Base-by-base conservation (phyloP, 164 flowering plant genomes). In the Taxillus chinensis region DNA sequence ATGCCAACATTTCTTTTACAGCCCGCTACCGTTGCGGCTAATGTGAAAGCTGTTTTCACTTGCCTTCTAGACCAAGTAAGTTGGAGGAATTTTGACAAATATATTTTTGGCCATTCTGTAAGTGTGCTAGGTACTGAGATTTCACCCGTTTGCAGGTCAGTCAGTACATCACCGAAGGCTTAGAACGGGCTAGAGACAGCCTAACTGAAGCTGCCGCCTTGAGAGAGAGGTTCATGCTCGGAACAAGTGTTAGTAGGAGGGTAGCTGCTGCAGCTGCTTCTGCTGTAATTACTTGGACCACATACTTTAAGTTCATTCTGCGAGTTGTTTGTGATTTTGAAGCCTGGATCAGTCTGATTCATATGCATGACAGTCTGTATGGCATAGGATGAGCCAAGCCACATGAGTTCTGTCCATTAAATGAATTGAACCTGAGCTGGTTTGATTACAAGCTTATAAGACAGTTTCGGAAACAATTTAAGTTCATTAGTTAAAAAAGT, bases 231-330 rank as follows among this genome's bases (percentile, higher is more conserved):
- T 93, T 81, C 82, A 80, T 90, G 71, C 78, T 93, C 64, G 96
- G 96, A 38, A 76, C 97, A 55, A 87, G 66, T 67, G 70, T 95
- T 49, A 89, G 92, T 67, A 81, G 88, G 77, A 89, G 99, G 71
- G 96, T 93, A 70, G 96, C 97, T 72, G 97, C 97, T 68, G 97
- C 97, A 40, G 97, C 96, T 80, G 96, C 96, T 67, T 91, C 99
- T 64, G 93, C 96, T 74, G 99, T 95, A 91, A 79, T 67, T 72
- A 69, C 75, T 74, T 64, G 27, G 14, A 69, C 61, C 64, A 46
- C 60, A 8, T 56, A 43, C 63, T 48, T 48, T 43, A 45, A 62
- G 27, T 68, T 61, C 55, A 55, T 40, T 55, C 17, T 53, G 39
- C 27, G 11, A 6, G 38, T 4, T 39, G 38, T 8, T 7, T 62